phyloP scores from a whole-genome alignment of 2,329 filamentous ascomycete genomes.

The Diaporthe citriasiana region DNA sequence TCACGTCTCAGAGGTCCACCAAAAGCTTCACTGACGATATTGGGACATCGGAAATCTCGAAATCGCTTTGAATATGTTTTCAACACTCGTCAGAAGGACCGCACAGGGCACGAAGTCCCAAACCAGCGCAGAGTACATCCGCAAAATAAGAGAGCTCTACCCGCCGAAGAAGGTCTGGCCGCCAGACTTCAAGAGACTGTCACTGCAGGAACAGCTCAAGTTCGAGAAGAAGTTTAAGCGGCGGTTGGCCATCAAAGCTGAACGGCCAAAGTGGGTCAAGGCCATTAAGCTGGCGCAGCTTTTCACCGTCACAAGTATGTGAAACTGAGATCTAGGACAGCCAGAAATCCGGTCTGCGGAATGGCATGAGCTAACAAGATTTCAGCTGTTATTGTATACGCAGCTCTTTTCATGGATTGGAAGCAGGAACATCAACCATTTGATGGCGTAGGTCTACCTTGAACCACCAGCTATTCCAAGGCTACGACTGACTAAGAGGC shows the following conservation, averaged over 20 bases:
- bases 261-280: constrained; percentile 75
- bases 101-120: constrained; percentile 50
- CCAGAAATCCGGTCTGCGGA: background rate
- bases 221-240: constrained; percentile 86
- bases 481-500: constrained; percentile 35
- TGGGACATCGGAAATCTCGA: too few species aligned
- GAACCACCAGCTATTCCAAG: background rate
- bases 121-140: constrained; percentile 44
- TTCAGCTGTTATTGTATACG: constrained; percentile 67
- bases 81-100: constrained; percentile 60
- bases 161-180: constrained; percentile 82
- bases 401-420: constrained; percentile 75
- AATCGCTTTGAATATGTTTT: constrained; percentile 57
- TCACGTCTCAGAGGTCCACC: background rate
- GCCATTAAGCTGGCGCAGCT: constrained; percentile 76
- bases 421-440: constrained; percentile 62
- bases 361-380: background rate
- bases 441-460: constrained; percentile 56
- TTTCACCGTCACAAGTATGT: constrained; percentile 68
- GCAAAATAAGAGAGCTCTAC: constrained; percentile 64
- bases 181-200: constrained; percentile 79
- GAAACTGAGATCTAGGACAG: background rate
- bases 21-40: too few species aligned
- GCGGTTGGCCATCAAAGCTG: constrained; percentile 72
- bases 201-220: constrained; percentile 79